Base-by-base conservation (phyloP, 78 protist genomes). In the Cavenderia fasciculata region DNA sequence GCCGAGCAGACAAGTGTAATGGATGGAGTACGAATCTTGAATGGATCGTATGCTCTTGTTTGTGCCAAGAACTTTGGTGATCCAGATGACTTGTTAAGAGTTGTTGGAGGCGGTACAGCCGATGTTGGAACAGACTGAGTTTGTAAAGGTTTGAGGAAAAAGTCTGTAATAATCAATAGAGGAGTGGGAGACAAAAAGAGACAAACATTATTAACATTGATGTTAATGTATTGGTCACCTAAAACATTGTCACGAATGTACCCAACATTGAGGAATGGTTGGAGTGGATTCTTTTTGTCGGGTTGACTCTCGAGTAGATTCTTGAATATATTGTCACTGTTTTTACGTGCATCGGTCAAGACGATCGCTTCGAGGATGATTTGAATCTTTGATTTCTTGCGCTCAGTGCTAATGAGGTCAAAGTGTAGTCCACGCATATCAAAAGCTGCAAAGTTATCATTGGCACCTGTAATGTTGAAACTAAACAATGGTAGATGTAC, bases 161-260 rank as follows among this genome's bases (percentile, higher is more conserved):
- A 82, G 29, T 82, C 78, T 2, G 78, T 19, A 57, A 82, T 82
- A 68, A 82, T 40, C 2, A 82, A 5, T 7, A 82, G 23, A 2
- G 90, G 88, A 40, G 90, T 82, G 36, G 90, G 90, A 14, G 90
- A 82, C 59, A 82, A 63, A 71, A 82, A 82, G 2, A 82, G 31
- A 57, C 52, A 47, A 23, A 78, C 65, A 12, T 68, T 68, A 25
- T 68, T 82, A 16, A 82, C 44, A 6, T 49, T 44, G 16, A 68
- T 51, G 16, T 82, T 65, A 16, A 82, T 66, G 27, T 82, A 82
- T 57, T 82, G 90, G 44, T 82, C 90, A 33, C 90, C 90, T 14
- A 82, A 57, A 8, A 44, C n/a, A 56, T 68, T 82, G 41, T 82
- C 90, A 40, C 90, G 43, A 54, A 82, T 49, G 43, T 82, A 82